Evolutionary conservation across 768 basidiomycete species (phyloP).

Genomic region (Rhodosporidiobolus odoratus): DNA sequence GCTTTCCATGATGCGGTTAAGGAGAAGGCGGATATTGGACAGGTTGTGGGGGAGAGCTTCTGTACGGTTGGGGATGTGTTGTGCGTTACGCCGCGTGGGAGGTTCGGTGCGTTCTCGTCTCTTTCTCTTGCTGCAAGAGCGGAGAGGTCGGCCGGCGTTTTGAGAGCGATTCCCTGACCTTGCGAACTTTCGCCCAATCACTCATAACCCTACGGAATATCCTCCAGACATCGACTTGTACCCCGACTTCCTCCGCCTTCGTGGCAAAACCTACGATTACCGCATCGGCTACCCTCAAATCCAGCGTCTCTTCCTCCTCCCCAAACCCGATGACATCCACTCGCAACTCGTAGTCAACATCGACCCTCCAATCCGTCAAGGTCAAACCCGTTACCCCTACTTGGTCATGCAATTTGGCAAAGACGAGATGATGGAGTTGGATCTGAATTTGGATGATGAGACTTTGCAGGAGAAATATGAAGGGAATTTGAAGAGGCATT

Average conservation of each 20-base stretch:
- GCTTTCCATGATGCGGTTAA: conserved; percentile 95
- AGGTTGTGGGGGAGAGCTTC: conserved; percentile 83
- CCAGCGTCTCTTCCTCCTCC: conserved; percentile 80
- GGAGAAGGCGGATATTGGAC: conserved; percentile 90
- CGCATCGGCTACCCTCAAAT: conserved; percentile 88
- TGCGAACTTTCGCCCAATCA: no score
- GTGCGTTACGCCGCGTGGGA: conserved; percentile 70
- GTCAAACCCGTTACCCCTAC: conserved; percentile 95
- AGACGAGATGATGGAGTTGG: conserved; percentile 93
- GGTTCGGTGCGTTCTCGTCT: conserved; percentile 30
- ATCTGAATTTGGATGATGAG: conserved; percentile 82
- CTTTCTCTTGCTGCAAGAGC: background rate
- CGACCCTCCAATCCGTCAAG: conserved; percentile 90
- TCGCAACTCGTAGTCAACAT: conserved; percentile 92
- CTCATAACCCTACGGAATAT: no score
- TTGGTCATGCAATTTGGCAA: conserved; percentile 96
- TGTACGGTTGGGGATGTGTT: conserved; percentile 92
- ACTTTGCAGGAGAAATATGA: conserved; percentile 51
- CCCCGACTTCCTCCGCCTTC: conserved; percentile 81
- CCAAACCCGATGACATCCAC: conserved; percentile 87
- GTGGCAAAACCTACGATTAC: conserved; percentile 99
- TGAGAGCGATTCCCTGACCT: no score
- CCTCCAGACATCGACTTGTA: conserved; percentile 99
- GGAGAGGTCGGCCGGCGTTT: no score
- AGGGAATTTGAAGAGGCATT: conserved; percentile 82